phyloP scores from a whole-genome alignment of 2,329 filamentous ascomycete species.

The Fusarium nanum region DNA sequence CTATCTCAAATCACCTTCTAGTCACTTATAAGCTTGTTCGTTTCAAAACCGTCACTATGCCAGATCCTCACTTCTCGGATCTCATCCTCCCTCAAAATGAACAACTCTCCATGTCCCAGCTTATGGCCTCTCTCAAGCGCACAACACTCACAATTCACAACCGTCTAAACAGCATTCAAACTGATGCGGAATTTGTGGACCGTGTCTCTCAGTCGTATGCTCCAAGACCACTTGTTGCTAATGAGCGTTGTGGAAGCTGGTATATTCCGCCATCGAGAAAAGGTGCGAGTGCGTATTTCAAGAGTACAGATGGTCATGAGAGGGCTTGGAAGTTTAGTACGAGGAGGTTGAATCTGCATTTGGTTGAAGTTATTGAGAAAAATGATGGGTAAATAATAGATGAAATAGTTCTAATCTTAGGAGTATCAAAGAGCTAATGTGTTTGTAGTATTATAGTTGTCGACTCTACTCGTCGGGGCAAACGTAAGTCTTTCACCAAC shows the following conservation, averaged over 20 bases:
- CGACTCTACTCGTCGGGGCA: constrained; percentile 92
- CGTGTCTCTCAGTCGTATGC: constrained; percentile 65
- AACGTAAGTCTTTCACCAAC: constrained; percentile 65
- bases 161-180: constrained; percentile 80
- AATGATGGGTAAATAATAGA: constrained; percentile 70
- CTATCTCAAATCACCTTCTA: background rate
- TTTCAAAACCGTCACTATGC: constrained; percentile 26
- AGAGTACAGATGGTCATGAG: constrained; percentile 95
- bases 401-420: too few relatives aligned
- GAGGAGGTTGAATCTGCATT: constrained; percentile 83
- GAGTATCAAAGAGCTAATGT: background rate
- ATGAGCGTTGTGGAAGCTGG: constrained; percentile 97
- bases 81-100: constrained; percentile 65
- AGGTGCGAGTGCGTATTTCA: constrained; percentile 87
- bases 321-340: constrained; percentile 92
- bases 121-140: constrained; percentile 78
- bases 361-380: constrained; percentile 74
- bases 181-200: constrained; percentile 80
- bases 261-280: constrained; percentile 79
- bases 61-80: constrained; percentile 52
- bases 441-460: constrained; percentile 77
- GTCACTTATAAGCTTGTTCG: too few relatives aligned
- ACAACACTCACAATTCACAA: constrained; percentile 83
- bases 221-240: constrained; percentile 80
- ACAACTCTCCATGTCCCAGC: constrained; percentile 77